Base-by-base conservation (phyloP, 345 rosid genomes). In the Brassica rapa region DNA sequence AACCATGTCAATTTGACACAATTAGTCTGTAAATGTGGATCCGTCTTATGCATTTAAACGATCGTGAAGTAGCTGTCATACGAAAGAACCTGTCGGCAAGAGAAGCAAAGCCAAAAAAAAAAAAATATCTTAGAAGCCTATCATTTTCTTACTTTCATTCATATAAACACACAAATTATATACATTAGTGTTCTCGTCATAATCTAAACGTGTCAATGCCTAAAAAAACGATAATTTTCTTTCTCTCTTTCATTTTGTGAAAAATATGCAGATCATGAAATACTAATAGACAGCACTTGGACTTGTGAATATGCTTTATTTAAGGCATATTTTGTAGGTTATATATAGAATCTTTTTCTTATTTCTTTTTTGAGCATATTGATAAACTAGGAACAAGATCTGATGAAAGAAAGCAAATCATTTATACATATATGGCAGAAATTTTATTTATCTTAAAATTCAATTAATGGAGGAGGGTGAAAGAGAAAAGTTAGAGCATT, bases 41-140 rank as follows among this genome's bases (percentile, higher is more conserved):
- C 35, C 33, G 24, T 37, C 56, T 49, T 53, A 70, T 53, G 64
- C 65, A 77, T 33, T 51, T 32, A 49, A 62, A 35, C 64, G 56
- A 77, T 43, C 77, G 73, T 66, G 82, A 66, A 59, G 77, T 72
- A 59, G 82, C 77, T 78, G 32, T 72, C 82, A 59, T 16, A 66
- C 56, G 69, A 30, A 78, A 72, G 62, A 66, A 72, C 29, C 15
- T 78, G 82, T 78, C 77, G 77, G 77, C 82, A 78, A 71, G 66
- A 64, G 59, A 77, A n/a, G 30, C 16, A 70, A 70, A 62, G 68
- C 61, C 15, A 68, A 6, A 21, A 12, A 32, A 32, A 11, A 62
- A 63, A 71, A 71, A 25, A 71, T 37, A 64, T 71, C 56, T 66
- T 59, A 19, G 37, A 72, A 78, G 32, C 77, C 56, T 72, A 72